Evolutionary conservation across 495 filamentous ascomycete genomes (phyloP), one percentile per base, ranked within the genome.

Genomic region (Hypoxylon intermedium): DNA sequence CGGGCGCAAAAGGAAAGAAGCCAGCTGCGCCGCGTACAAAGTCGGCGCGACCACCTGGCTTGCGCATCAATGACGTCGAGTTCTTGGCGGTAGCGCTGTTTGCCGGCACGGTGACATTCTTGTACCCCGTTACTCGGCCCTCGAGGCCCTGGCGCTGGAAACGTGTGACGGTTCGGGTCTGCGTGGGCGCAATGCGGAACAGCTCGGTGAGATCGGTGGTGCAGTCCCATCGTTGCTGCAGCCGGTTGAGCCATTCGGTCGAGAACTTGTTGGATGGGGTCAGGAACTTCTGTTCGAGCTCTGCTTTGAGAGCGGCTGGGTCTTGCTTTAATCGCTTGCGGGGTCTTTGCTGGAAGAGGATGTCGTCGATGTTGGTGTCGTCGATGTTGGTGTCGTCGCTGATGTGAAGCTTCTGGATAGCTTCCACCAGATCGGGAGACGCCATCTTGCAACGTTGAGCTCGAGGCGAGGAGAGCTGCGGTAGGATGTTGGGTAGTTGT

Each of bases 11-110:
- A 3, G 94, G 94, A 58, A 97, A 94, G 76, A 96, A 98, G 0
- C 94, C 95, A 16, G 93, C 90, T 15, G 89, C 92, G 12, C 94
- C 94, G n/a, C 94, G 83, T 16, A 98, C 93, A 71, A 98, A 96
- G 46, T 98, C 93, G 31, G 90, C 91, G 60, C 90, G 84, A 53
- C 84, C 85, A 33, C 93, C 94, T 20, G 93, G 93, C 65, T 94
- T 94, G 33, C 94, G 83, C 7, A 90, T 75, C 31, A 98, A 79
- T 0, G 92, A 97, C 0, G 95, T 98, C 18, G 93, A 97, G 67
- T 96, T 97, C 76, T 98, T 98, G 3, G 94, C 94, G 13, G 89
- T 98, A 1, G 91, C 91, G 53, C 90, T 93, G 54, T 83, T 87
- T 18, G 93, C 92, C 12, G 93, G 93, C 19, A 98, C 85, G 0